Conservation (phyloP, 2,329 filamentous ascomycete species). For the Aspergillus niger region DNA sequence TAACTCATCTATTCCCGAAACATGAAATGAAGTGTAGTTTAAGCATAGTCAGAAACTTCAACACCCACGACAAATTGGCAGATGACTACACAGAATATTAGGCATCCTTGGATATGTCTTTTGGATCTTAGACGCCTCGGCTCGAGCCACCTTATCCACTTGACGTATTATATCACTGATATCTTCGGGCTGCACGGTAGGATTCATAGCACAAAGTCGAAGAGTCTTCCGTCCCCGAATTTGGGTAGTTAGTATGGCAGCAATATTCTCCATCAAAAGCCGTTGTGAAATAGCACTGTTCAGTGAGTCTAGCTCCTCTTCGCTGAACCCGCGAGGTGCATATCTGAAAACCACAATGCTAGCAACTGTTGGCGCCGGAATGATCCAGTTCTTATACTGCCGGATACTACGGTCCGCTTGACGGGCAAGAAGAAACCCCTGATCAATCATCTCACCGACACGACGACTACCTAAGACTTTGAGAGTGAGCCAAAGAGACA, state of each 20-base stretch:
- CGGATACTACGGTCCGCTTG: background rate
- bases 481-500: conserved; percentile 27
- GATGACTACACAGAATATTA: background rate
- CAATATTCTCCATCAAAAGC: background rate
- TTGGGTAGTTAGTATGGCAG: background rate
- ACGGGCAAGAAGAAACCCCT: conserved; percentile 15
- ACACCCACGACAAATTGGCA: background rate
- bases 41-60: background rate
- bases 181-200: background rate
- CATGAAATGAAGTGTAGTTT: background rate
- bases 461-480: conserved; percentile 19
- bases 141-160: background rate
- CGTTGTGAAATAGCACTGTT: background rate
- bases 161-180: background rate
- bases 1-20: too few relatives aligned
- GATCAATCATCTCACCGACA: conserved; percentile 23
- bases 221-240: background rate
- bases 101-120: background rate
- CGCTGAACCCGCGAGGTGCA: background rate
- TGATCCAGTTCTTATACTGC: conserved; percentile 7
- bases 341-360: conserved; percentile 20
- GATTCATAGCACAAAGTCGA: background rate
- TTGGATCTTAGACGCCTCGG: background rate
- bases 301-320: conserved; percentile 9
- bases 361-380: conserved; percentile 7